Evolutionary conservation across 495 filamentous ascomycete genomes (phyloP).

Genomic region (Tuber aestivum): DNA sequence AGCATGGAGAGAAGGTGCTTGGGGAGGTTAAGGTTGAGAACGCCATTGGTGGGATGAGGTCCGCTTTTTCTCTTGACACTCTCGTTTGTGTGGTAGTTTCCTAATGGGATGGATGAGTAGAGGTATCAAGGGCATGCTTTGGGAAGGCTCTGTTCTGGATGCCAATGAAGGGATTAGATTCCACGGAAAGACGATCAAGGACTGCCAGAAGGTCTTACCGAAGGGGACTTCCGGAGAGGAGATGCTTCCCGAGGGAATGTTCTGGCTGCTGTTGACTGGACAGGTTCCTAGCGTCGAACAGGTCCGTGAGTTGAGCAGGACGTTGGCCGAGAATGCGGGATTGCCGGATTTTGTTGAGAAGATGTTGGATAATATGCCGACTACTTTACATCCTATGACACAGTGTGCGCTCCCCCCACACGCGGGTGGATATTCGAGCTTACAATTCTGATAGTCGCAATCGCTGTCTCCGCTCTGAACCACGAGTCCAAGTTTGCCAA

Average conservation of each 20-base stretch:
- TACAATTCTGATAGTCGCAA: slow-evolving; percentile 52
- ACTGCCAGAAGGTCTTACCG: slow-evolving; percentile 88
- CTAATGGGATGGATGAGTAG: slow-evolving; percentile 42
- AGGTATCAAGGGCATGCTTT: slow-evolving; percentile 94
- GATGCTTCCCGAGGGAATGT: slow-evolving; percentile 99
- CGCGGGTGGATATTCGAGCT: background rate
- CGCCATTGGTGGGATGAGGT: slow-evolving; percentile 91
- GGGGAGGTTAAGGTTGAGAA: slow-evolving; percentile 93
- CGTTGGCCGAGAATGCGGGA: slow-evolving; percentile 76
- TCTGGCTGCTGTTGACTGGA: slow-evolving; percentile 95
- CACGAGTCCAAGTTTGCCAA: slow-evolving; percentile 88
- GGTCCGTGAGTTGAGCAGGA: slow-evolving; percentile 70
- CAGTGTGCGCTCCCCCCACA: slow-evolving; percentile 50
- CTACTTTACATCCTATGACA: slow-evolving; percentile 91
- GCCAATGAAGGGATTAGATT: slow-evolving; percentile 96
- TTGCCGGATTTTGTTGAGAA: slow-evolving; percentile 80
- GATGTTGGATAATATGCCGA: slow-evolving; percentile 86
- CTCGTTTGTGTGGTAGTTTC: background rate
- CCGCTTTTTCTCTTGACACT: slow-evolving; percentile 18
- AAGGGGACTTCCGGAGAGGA: slow-evolving; percentile 92
- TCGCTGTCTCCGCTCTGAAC: slow-evolving; percentile 88
- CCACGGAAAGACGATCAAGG: slow-evolving; percentile 95
- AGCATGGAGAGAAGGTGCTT: slow-evolving; percentile 68
- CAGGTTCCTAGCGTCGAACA: slow-evolving; percentile 78
- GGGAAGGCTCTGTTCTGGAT: slow-evolving; percentile 97